phyloP scores from a whole-genome alignment of 1,139 yeast species.

The Wickerhamomyces sp. region DNA sequence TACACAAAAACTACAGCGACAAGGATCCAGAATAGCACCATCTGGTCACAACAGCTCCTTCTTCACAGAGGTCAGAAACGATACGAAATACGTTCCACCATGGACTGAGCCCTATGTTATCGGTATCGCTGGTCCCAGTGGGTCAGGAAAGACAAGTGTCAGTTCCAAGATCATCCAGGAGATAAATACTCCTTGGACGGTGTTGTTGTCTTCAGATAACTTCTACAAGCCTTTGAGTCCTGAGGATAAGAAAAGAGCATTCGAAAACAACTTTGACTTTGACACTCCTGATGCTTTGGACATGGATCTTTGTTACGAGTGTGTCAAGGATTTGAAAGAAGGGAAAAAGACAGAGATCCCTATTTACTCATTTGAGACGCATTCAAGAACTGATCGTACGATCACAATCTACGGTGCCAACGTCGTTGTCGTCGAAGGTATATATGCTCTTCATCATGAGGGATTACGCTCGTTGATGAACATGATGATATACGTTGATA shows the following conservation, averaged over 20 bases:
- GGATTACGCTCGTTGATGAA: constrained; percentile 74
- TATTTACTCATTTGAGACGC: constrained; percentile 74
- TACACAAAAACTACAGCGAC: neutral
- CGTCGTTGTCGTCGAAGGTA: constrained; percentile 87
- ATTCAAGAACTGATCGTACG: constrained; percentile 63
- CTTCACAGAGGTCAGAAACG: constrained; percentile 4
- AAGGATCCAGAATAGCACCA: constrained; percentile 15
- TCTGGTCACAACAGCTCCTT: constrained; percentile 12
- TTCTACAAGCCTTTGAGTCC: constrained; percentile 70
- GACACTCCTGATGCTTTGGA: constrained; percentile 84
- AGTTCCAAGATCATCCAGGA: constrained; percentile 78
- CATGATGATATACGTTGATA: constrained; percentile 84
- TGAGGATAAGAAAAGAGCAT: constrained; percentile 62
- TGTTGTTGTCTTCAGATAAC: constrained; percentile 84
- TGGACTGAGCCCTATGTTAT: constrained; percentile 95
- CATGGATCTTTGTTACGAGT: constrained; percentile 61
- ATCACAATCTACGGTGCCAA: constrained; percentile 91
- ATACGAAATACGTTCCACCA: constrained; percentile 62
- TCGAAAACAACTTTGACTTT: constrained; percentile 69
- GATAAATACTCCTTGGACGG: constrained; percentile 92
- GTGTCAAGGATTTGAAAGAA: constrained; percentile 58
- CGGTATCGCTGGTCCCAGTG: constrained; percentile 92
- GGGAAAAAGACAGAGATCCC: constrained; percentile 70
- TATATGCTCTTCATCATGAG: constrained; percentile 73
- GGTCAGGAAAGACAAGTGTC: constrained; percentile 93